Conservation (phyloP, 495 filamentous ascomycete species). For the Venustampulla echinocandica region DNA sequence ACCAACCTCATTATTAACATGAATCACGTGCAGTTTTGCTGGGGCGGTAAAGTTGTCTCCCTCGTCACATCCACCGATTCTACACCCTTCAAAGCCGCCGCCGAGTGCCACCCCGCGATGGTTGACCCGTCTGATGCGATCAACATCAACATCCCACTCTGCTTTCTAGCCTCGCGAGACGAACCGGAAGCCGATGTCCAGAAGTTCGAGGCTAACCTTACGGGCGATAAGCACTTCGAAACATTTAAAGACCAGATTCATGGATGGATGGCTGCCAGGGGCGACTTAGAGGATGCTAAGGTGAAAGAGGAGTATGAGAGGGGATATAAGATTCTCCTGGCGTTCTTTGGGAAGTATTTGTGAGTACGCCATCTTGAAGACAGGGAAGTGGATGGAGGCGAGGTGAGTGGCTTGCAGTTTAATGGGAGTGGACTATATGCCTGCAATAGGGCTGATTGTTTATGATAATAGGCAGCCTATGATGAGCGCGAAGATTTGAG, state of each 20-base stretch:
- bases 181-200: constrained; percentile 58
- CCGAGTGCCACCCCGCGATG: constrained; percentile 79
- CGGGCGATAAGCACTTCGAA: constrained; percentile 64
- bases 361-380: no score
- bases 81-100: constrained; percentile 58
- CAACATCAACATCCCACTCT: constrained; percentile 54
- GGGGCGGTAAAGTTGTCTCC: constrained; percentile 71
- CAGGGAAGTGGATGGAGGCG: no score
- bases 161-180: constrained; percentile 59
- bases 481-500: no score
- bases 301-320: constrained; percentile 70
- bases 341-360: constrained; percentile 69
- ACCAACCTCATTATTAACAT: no score
- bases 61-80: constrained; percentile 49
- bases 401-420: no score
- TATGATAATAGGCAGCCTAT: no score
- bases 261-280: constrained; percentile 83
- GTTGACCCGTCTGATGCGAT: constrained; percentile 69
- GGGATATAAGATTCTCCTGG: constrained; percentile 65
- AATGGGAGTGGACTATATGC: no score
- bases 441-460: no score
- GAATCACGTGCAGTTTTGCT: constrained; percentile 54
- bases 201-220: constrained; percentile 59
- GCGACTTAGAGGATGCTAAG: constrained; percentile 54
- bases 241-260: constrained; percentile 76